These are phyloP conservation scores for Fusarium sp. DNA, from an alignment of 2,329 filamentous ascomycete species.

Conservation along the genomic window DNA sequence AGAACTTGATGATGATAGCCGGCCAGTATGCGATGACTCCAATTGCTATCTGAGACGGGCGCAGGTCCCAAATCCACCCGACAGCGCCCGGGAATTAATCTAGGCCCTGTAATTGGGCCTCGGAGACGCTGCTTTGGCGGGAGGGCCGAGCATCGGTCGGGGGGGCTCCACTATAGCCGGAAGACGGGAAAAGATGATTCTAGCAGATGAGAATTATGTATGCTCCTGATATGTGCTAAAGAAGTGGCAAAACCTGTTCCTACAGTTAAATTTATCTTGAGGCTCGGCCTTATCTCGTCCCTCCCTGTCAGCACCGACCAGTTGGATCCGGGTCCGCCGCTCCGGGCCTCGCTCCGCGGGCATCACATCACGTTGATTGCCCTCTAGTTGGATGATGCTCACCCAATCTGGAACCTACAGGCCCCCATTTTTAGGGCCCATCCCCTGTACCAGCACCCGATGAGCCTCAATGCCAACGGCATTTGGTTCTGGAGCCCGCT, in stretches of 20 bases:
- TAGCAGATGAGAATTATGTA: neutral
- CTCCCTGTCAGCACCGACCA: slow-evolving; percentile 26
- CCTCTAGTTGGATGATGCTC: slow-evolving; percentile 15
- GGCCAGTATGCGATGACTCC: no score
- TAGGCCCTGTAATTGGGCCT: slow-evolving; percentile 29
- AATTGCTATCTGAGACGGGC: neutral
- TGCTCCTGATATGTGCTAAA: no score
- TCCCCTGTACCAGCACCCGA: slow-evolving; percentile 17
- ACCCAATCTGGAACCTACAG: slow-evolving; percentile 9
- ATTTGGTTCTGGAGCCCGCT: slow-evolving; percentile 30
- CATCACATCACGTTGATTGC: slow-evolving; percentile 34
- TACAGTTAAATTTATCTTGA: slow-evolving; percentile 28
- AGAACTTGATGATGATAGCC: neutral
- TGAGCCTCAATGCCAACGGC: slow-evolving; percentile 40
- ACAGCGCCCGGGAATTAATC: slow-evolving; percentile 31
- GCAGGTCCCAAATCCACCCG: slow-evolving; percentile 14
- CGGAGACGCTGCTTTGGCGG: slow-evolving; percentile 18
- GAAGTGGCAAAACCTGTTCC: slow-evolving; percentile 23
- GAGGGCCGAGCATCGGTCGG: slow-evolving; percentile 20
- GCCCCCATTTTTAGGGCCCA: neutral
- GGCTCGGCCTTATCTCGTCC: slow-evolving; percentile 43
- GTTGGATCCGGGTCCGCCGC: slow-evolving; percentile 32
- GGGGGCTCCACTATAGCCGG: slow-evolving; percentile 18
- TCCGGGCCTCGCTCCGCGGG: slow-evolving; percentile 32
- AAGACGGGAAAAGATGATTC: neutral